Evolutionary conservation across 352 stramenopile genomes (phyloP), one percentile per base, ranked within the genome.

Genomic region (Pythium rishiriense): DNA sequence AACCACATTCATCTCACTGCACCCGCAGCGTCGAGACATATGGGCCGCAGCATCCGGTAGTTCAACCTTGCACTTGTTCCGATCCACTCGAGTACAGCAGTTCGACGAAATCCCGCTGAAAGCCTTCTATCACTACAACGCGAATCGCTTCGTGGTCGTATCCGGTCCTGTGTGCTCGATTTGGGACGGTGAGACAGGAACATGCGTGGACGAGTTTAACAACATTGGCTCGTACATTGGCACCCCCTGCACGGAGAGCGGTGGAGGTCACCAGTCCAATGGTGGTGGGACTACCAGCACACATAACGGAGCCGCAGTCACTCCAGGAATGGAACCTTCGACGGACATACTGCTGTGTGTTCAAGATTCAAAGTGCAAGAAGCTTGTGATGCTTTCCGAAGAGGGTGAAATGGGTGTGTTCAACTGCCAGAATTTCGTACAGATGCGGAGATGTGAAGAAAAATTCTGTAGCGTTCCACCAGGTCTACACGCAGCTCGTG

Each of bases 341-440:
- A 72, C 70, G 0, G 75, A 88, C 15, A 68, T 92, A 25, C 48
- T 90, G 15, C 55, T 73, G 3, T 88, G 81, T 50, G 68, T 72
- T 2, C 76, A 88, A 50, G 81, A 93, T 43, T 19, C 55, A 2
- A 83, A 83, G 15, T 81, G 77, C 64, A 76, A 82, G 39, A 91
- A 93, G 53, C 60, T 93, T 15, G 71, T 89, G 0, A 64, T 88
- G 3, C 65, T 88, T 12, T 76, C 81, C 1, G 81, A 91, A 51
- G 58, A 75, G 14, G 84, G 83, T 1, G 75, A 69, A 5, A 56
- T 93, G 14, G 79, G 80, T 1, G 81, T 93, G 7, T 91, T 86
- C 66, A 91, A 93, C 43, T 78, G 78, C 45, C 78, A 85, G 17
- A 91, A 91, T 53, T 80, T 93, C 21, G 75, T 90, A n/a, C 76